Evolutionary conservation across 768 basidiomycete genomes (phyloP), one percentile per base, ranked within the genome.

Genomic region (Russula dissimulans): DNA sequence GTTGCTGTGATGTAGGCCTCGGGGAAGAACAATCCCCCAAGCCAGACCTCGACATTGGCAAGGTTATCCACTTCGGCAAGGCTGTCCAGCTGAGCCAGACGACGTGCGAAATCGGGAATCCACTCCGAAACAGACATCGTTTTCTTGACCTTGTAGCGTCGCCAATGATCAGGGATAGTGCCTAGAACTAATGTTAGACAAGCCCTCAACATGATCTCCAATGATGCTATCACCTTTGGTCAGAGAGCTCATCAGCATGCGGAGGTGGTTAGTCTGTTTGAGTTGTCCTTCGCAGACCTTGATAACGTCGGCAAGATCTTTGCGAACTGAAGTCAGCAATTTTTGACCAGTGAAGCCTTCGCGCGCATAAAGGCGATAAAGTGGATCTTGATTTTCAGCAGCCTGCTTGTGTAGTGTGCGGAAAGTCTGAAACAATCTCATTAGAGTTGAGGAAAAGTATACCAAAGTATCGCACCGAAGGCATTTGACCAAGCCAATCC

Each of bases 1-100:
- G 93, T 95, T 2, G 95, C 95, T 0, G 95, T 97, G 67, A 98
- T 81, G 70, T 93, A 98, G 3, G 94, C 95, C 69, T 95, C 91
- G 0, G 95, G 97, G 81, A 90, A 94, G 80, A 98, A 97, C 58
- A 99, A 72, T 0, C 91, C 90, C 26, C 95, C 94, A 14, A 98
- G 82, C 89, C 91, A 92, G 47, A 97, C 89, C 72, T 91, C 84
- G 49, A 89, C 75, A 66, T 89, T 78, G 64, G 76, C 79, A 63
- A 87, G 73, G 67, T 78, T 84, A 63, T 86, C 84, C 48, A 85
- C 73, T 18, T 72, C 70, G 0, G 87, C 81, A 57, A 97, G 84
- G 36, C 75, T 73, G 54, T 93, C 83, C 42, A 98, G 81, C 69
- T 98, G 95, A n/a, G 73, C 79, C 39, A 98, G 73, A 22, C 97